These are phyloP conservation scores for Cupressus sempervirens DNA, from an alignment of 75 land plant genomes.

Conservation along the genomic window DNA sequence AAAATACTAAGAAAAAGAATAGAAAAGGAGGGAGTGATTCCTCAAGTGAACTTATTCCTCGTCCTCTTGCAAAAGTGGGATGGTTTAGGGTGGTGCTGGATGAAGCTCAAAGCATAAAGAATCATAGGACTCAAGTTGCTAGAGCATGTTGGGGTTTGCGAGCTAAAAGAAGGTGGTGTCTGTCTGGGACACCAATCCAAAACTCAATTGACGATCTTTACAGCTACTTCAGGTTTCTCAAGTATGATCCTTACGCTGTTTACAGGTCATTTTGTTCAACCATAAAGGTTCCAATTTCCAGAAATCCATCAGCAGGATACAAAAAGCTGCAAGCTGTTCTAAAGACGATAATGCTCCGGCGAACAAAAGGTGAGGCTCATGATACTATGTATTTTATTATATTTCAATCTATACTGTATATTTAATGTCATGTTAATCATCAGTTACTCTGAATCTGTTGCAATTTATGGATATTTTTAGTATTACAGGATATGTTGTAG, in stretches of 20 bases:
- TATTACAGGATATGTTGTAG: not conserved
- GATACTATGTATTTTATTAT: not conserved
- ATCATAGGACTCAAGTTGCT: conserved; percentile 91
- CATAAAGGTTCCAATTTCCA: conserved; percentile 65
- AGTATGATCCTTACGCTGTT: conserved; percentile 61
- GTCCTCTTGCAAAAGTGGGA: conserved; percentile 78
- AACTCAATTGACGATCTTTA: conserved; percentile 92
- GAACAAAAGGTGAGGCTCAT: conserved; percentile 73
- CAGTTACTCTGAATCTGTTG: not conserved
- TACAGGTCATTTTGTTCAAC: conserved; percentile 65
- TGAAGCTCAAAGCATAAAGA: conserved; percentile 99
- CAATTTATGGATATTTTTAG: not conserved
- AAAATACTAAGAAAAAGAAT: conserved; percentile 47
- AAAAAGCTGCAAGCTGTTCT: conserved; percentile 84
- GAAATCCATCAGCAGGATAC: conserved; percentile 65
- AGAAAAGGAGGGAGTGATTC: conserved; percentile 30
- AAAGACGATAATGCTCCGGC: conserved; percentile 71
- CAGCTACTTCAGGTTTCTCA: conserved; percentile 94
- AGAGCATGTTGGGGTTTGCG: conserved; percentile 96
- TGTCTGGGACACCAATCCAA: conserved; percentile 97
- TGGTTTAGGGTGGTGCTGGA: conserved; percentile 96
- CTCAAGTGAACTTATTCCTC: conserved; percentile 33
- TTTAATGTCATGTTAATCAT: not conserved
- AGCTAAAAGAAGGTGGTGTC: conserved; percentile 96
- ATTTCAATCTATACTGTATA: not conserved